Evolutionary conservation across 2,329 filamentous ascomycete genomes (phyloP), one percentile per base, ranked within the genome.

Genomic region (Colletotrichum higginsianum): DNA sequence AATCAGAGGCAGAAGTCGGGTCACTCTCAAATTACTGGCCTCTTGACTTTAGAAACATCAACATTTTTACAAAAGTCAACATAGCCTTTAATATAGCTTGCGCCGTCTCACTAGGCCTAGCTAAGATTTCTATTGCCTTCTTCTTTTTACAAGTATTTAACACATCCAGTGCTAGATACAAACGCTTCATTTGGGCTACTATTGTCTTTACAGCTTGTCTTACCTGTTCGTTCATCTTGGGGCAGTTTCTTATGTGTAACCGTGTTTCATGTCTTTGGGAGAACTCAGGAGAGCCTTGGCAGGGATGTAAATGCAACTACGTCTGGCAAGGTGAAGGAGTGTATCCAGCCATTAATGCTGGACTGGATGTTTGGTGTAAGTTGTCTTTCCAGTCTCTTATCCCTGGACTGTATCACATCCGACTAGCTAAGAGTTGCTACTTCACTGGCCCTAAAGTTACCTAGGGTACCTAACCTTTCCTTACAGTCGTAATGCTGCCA

Each of bases 21-120:
- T 50, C 44, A 4, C 15, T 49, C 9, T 26, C 58, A 11, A 61
- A 61, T 0, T 61, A 61, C 46, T 61, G 58, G 58, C 38, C 26
- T 2, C 42, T 61, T 2, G 38, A 61, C 4, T 61, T 61, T 9
- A 15, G 23, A 8, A 61, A 61, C 9, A 50, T 50, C 35, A 23
- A 42, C 4, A 50, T 40, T 23, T 61, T 61, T 9, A 61, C 26
- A 2, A 61, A 50, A 23, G 46, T 38, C 15, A 49, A 61, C 16
- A 61, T 61, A 49, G 58, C 58, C 13, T 50, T 40, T 18, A 61
- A 61, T 23, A 61, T 61, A n/a, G 18, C 50, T 18, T 61, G 58
- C 46, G 44, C 58, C 18, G 44, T 50, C 1, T 61, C 58, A 0
- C 44, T 61, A 2, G 58, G 58, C 12, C 26, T 61, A 12, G 46